Evolutionary conservation across 352 stramenopile species (phyloP).

Genomic region (Pythium biforme): DNA sequence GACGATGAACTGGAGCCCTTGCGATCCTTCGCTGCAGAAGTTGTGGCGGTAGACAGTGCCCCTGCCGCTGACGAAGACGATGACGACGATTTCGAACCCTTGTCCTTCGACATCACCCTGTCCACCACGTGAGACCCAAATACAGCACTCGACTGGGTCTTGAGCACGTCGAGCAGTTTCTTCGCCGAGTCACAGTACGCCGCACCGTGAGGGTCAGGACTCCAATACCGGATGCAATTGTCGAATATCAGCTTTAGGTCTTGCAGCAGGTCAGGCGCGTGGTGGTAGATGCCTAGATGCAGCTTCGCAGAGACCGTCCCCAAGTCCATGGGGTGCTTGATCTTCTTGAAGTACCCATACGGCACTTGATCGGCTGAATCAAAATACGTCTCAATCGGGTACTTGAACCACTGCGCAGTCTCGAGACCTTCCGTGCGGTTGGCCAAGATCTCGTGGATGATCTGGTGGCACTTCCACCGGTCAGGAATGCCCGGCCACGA

Average conservation of each 20-base stretch:
- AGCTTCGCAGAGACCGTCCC: conserved; percentile 72
- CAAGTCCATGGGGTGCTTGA: conserved; percentile 81
- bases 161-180: conserved; percentile 51
- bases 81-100: conserved; percentile 34
- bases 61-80: conserved; percentile 29
- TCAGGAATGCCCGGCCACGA: conserved; percentile 65
- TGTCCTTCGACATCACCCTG: conserved; percentile 36
- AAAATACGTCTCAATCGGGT: conserved; percentile 82
- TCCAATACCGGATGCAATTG: conserved; percentile 86
- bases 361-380: conserved; percentile 80
- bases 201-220: conserved; percentile 64
- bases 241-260: conserved; percentile 82
- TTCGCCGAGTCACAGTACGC: conserved; percentile 79
- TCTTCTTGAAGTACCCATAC: conserved; percentile 80
- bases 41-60: conserved; percentile 4
- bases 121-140: conserved; percentile 36
- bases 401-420: conserved; percentile 88
- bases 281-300: conserved; percentile 67
- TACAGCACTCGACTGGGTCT: conserved; percentile 36
- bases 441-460: conserved; percentile 75
- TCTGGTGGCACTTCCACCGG: conserved; percentile 83
- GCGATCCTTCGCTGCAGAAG: conserved; percentile 32
- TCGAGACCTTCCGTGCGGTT: conserved; percentile 73
- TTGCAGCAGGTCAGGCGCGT: conserved; percentile 51
- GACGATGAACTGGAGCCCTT: conserved; percentile 21